phyloP scores from a whole-genome alignment of 768 basidiomycete genomes.

The Kwoniella sp. region DNA sequence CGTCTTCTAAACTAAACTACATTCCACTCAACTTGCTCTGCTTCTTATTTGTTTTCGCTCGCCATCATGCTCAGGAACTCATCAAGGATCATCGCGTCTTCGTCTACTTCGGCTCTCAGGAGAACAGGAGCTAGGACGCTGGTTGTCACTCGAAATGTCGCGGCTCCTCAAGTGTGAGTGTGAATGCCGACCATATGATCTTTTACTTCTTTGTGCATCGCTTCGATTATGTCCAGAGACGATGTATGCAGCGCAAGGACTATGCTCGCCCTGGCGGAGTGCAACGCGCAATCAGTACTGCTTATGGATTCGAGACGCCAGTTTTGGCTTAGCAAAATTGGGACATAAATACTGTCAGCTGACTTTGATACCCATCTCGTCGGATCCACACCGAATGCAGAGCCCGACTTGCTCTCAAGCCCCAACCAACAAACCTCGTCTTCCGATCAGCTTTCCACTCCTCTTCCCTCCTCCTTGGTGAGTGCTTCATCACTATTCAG shows the following conservation, averaged over 20 bases:
- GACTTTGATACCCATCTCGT: too few species aligned
- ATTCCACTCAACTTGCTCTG: not conserved
- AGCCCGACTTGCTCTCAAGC: slow-evolving; percentile 17
- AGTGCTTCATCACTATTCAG: slow-evolving; percentile 9
- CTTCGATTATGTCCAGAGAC: not conserved
- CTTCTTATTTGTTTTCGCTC: not conserved
- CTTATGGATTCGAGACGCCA: too few species aligned
- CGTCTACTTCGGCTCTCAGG: slow-evolving; percentile 15
- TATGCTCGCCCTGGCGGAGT: too few species aligned
- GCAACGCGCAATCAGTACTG: too few species aligned
- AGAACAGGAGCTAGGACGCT: slow-evolving; percentile 23
- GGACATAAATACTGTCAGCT: too few species aligned
- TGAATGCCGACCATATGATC: too few species aligned
- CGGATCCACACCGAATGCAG: not conserved
- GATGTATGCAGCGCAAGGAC: too few species aligned
- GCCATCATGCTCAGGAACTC: slow-evolving; percentile 31
- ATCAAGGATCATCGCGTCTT: slow-evolving; percentile 23
- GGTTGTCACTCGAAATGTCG: slow-evolving; percentile 10
- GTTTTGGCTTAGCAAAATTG: too few species aligned
- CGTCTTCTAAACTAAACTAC: not conserved
- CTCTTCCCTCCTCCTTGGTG: slow-evolving; percentile 44
- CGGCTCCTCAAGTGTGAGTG: slow-evolving; percentile 24
- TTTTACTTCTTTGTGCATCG: not conserved
- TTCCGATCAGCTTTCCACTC: slow-evolving; percentile 42
- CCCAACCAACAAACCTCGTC: slow-evolving; percentile 12